These are phyloP conservation scores for Leccinum disarticulatum DNA, from an alignment of 768 basidiomycete species.

Conservation along the genomic window DNA sequence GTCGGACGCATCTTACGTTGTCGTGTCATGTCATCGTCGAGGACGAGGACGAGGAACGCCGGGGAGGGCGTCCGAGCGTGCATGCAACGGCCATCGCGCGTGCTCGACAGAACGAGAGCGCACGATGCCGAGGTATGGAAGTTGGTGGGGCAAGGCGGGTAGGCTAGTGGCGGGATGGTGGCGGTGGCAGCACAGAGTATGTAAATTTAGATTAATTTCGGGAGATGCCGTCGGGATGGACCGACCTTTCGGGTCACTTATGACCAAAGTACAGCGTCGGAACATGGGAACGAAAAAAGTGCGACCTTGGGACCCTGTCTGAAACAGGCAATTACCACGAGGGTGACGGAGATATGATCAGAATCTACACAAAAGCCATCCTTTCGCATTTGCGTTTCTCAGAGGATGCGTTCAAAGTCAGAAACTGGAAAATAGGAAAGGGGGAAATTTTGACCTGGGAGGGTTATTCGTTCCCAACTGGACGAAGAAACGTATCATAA, in stretches of 20 bases:
- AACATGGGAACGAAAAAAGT: no score
- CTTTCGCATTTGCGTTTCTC: slow-evolving; percentile 77
- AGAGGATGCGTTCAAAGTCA: slow-evolving; percentile 12
- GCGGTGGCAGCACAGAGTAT: no score
- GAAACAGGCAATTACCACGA: slow-evolving; percentile 86
- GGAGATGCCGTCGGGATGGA: no score
- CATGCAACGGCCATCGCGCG: slow-evolving; percentile 67
- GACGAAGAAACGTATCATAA: slow-evolving; percentile 96
- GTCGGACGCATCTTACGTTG: slow-evolving; percentile 84
- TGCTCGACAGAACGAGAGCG: no score
- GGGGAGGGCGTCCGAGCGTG: no score
- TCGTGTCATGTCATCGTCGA: slow-evolving; percentile 48
- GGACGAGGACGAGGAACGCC: no score
- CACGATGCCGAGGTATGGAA: no score
- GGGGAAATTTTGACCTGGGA: slow-evolving; percentile 41
- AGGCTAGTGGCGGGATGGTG: no score
- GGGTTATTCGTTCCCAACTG: slow-evolving; percentile 69
- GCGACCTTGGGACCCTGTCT: slow-evolving; percentile 34
- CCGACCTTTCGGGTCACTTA: no score
- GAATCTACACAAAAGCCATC: slow-evolving; percentile 89
- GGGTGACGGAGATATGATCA: slow-evolving; percentile 88
- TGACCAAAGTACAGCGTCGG: slow-evolving; percentile 51
- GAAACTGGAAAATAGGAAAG: not conserved
- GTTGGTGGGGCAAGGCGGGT: no score
- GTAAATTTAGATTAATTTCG: no score